phyloP scores from a whole-genome alignment of 768 basidiomycete species.

The Leccinum arenicola region DNA sequence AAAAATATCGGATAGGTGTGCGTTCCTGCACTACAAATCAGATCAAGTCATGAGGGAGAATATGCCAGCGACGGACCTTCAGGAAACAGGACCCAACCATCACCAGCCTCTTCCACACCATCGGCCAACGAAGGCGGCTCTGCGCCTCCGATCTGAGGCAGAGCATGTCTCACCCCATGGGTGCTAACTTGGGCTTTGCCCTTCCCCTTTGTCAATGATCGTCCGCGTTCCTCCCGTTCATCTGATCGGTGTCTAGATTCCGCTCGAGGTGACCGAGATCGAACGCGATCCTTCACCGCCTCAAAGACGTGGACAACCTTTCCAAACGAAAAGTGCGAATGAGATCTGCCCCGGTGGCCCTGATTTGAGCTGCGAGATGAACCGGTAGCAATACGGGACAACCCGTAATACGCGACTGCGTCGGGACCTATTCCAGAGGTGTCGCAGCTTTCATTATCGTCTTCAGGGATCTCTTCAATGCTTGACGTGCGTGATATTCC shows the following conservation, averaged over 20 bases:
- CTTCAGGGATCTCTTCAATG: conserved; percentile 40
- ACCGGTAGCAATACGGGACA: conserved; percentile 12
- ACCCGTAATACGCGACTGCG: conserved; percentile 14
- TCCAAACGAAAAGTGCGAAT: conserved; percentile 52
- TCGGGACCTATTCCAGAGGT: not conserved
- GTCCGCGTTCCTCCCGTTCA: conserved; percentile 27
- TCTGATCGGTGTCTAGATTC: conserved; percentile 2
- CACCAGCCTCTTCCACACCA: conserved; percentile 33
- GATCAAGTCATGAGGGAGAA: conserved; percentile 32
- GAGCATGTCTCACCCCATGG: not conserved
- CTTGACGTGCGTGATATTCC: conserved; percentile 40
- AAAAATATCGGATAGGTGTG: conserved; percentile 96
- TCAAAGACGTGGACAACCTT: conserved; percentile 50
- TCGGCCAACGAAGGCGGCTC: conserved; percentile 18
- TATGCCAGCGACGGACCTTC: conserved; percentile 52
- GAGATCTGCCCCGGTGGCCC: conserved; percentile 33
- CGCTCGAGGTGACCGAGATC: conserved; percentile 43
- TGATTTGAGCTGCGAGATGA: conserved; percentile 19
- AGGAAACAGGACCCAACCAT: conserved; percentile 84
- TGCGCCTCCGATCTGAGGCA: conserved; percentile 32
- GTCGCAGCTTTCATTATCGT: conserved; percentile 20
- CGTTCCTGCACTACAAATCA: conserved; percentile 62
- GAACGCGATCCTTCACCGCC: conserved; percentile 42
- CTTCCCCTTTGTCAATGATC: conserved; percentile 28
- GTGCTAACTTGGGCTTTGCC: conserved; percentile 23